Evolutionary conservation across 345 rosid species (phyloP), one percentile per base, ranked within the genome.

Genomic region (Salix dunnii): DNA sequence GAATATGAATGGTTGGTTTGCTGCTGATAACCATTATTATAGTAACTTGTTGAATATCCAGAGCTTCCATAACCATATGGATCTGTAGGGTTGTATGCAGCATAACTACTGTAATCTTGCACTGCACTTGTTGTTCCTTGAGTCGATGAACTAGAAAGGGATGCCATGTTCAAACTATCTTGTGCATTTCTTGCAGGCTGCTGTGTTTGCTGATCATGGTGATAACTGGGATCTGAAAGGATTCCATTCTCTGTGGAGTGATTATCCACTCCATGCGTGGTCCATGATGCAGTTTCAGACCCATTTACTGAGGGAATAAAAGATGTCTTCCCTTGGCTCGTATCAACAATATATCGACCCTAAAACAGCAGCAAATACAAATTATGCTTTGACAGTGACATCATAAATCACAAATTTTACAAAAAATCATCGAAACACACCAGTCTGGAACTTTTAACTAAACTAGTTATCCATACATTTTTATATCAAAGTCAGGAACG

Each of bases 11-110:
- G 73, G 76, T 43, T 69, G 14, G 80, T 71, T 62, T 88, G 97
- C 82, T 91, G 97, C 84, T 91, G 98, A 82, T 90, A 90, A 69
- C 87, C 87, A 81, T 79, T 87, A 86, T 92, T 87, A 86, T 92
- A 89, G 90, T 92, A 94, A 86, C 90, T 84, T 69, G 87, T 84
- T 67, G 87, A 82, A 80, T 96, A 94, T 79, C 90, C 92, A 28
- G 93, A 77, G 82, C 86, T 87, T 72, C 91, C 89, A 87, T 90
- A 91, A 80, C 83, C 85, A 80, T 92, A 89, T 42, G 92, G 90
- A 76, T 92, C 93, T 61, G 88, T 75, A 77, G 97, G 64, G 84
- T 82, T 86, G 79, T 91, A 91, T 61, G 94, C 72, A 14, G 80
- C 70, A 79, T 89, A 90, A 80, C 87, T 91, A 86, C 84, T 84